Evolutionary conservation across 345 rosid species (phyloP).

Genomic region (Lenwebbia sp.): DNA sequence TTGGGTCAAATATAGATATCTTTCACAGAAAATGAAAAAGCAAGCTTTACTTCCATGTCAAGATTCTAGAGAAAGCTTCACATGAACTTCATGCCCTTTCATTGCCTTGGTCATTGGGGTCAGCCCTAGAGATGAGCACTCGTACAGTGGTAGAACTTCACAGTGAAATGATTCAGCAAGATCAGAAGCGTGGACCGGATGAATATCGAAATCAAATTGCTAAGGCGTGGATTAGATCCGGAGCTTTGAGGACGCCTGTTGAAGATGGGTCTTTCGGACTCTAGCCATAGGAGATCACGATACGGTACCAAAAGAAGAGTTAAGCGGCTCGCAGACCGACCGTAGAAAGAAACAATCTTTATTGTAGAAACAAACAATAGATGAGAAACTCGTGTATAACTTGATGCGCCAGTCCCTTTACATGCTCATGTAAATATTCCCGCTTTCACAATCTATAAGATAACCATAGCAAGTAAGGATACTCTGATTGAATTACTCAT

Average conservation of each 20-base stretch:
- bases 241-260: background rate
- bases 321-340: background rate
- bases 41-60: background rate
- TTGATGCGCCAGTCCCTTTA: background rate
- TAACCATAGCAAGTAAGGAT: background rate
- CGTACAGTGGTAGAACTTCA: background rate
- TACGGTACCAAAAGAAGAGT: background rate
- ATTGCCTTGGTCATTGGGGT: background rate
- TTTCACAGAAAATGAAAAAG: background rate
- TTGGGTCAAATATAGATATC: background rate
- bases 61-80: background rate
- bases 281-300: background rate
- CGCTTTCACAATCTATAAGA: background rate
- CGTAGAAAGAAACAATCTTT: background rate
- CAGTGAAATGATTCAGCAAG: background rate
- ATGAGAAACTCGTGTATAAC: background rate
- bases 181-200: background rate
- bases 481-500: background rate
- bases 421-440: background rate
- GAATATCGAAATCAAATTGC: background rate
- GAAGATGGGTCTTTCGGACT: background rate
- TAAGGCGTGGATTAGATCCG: background rate
- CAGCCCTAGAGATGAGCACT: background rate
- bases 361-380: background rate
- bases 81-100: background rate